Evolutionary conservation across 306 rosid genomes (phyloP).

Genomic region (Prosopis cineraria): DNA sequence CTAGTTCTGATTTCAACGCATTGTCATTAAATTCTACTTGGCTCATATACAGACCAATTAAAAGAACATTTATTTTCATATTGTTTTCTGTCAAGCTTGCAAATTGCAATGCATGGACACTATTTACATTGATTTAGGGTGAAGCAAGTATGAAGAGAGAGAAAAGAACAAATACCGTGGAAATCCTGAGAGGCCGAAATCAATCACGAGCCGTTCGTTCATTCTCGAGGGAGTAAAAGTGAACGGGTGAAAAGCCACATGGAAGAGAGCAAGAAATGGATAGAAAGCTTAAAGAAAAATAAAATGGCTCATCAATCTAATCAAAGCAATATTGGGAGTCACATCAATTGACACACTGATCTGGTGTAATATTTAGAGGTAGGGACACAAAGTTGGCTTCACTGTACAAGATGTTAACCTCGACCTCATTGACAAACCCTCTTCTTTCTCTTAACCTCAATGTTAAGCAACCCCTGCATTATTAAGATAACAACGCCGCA

Average conservation of each 20-base stretch:
- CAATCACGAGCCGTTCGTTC: too few species aligned
- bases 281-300: neutral
- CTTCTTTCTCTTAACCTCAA: constrained; percentile 30
- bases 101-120: too few species aligned
- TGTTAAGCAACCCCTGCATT: constrained; percentile 40
- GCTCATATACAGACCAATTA: too few species aligned
- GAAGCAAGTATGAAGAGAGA: too few species aligned
- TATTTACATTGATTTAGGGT: too few species aligned
- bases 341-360: neutral
- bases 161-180: neutral
- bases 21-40: too few species aligned
- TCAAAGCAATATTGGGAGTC: neutral
- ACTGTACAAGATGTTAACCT: constrained; percentile 24
- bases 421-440: too few species aligned
- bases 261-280: constrained; percentile 20
- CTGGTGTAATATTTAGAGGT: neutral
- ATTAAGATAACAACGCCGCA: neutral
- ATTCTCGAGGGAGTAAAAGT: neutral
- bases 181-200: too few species aligned
- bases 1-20: neutral
- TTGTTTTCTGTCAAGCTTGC: too few species aligned
- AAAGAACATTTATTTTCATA: too few species aligned
- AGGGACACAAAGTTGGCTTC: neutral
- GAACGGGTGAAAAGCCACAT: neutral
- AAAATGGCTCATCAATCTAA: neutral